phyloP scores from a whole-genome alignment of 169 alveolate genomes.

The Cryptosporidium xiaoi region DNA sequence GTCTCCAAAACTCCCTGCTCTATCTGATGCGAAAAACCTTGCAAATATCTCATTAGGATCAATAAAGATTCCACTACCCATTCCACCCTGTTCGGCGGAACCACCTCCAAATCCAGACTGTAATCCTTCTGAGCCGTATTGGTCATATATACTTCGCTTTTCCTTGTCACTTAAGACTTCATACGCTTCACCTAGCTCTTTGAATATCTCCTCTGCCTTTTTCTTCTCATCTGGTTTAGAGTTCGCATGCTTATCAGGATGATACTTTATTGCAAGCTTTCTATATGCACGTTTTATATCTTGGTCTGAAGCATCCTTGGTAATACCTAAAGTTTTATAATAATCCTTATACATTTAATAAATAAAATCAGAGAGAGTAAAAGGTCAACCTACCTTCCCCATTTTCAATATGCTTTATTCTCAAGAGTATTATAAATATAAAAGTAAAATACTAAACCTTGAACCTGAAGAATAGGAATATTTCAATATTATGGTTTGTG shows the following conservation, averaged over 20 bases:
- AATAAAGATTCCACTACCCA: conserved; percentile 81
- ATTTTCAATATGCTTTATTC: neutral
- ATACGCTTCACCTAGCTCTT: conserved; percentile 77
- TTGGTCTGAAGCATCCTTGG: conserved; percentile 82
- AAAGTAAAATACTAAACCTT: too few relatives aligned
- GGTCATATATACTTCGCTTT: conserved; percentile 79
- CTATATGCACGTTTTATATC: conserved; percentile 93
- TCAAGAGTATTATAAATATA: too few relatives aligned
- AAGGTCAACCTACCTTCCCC: conserved; percentile 40
- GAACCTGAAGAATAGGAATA: too few relatives aligned
- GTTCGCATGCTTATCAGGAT: conserved; percentile 87
- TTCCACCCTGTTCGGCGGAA: conserved; percentile 60
- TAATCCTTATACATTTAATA: conserved; percentile 32
- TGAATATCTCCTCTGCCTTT: conserved; percentile 69
- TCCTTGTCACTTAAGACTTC: conserved; percentile 83
- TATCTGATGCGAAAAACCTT: conserved; percentile 84
- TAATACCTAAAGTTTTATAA: conserved; percentile 82
- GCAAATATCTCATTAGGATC: conserved; percentile 87
- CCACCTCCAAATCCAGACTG: conserved; percentile 77
- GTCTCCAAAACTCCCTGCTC: conserved; percentile 82
- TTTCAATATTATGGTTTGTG: too few relatives aligned
- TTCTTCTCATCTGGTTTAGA: conserved; percentile 78
- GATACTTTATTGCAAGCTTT: conserved; percentile 84
- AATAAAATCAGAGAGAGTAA: neutral
- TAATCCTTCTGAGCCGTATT: conserved; percentile 79